These are phyloP conservation scores for Pochonia chlamydosporia DNA, from an alignment of 2,329 filamentous ascomycete species.

Conservation along the genomic window DNA sequence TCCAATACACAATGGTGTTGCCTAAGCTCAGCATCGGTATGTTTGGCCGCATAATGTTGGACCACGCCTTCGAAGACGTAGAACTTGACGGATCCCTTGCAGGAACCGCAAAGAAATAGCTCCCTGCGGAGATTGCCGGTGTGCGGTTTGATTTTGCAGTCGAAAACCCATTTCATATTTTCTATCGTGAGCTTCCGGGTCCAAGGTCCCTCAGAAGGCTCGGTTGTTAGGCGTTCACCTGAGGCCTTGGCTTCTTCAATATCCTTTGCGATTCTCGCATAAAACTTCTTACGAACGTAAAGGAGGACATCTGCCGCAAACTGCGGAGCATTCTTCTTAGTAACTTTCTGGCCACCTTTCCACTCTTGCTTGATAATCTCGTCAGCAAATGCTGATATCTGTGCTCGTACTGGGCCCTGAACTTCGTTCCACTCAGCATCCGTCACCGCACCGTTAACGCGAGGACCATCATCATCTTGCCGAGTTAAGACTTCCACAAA, in stretches of 20 bases:
- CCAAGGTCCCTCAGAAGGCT: constrained; percentile 47
- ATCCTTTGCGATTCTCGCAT: constrained; percentile 51
- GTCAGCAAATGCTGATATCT: constrained; percentile 61
- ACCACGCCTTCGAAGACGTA: constrained; percentile 75
- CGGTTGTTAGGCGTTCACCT: constrained; percentile 36
- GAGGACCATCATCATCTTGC: not conserved
- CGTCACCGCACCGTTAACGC: constrained; percentile 38
- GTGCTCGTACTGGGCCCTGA: constrained; percentile 61
- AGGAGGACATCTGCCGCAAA: constrained; percentile 69
- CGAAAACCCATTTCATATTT: constrained; percentile 83
- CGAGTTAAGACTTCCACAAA: not conserved
- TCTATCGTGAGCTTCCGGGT: constrained; percentile 65
- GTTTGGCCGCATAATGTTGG: constrained; percentile 80
- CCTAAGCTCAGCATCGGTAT: constrained; percentile 66
- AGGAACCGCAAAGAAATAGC: constrained; percentile 69
- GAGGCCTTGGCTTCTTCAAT: constrained; percentile 39
- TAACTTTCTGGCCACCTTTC: constrained; percentile 57
- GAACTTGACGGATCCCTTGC: constrained; percentile 57
- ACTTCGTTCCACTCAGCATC: constrained; percentile 67
- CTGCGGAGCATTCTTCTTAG: constrained; percentile 55
- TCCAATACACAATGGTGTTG: constrained; percentile 71
- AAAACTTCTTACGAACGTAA: constrained; percentile 63
- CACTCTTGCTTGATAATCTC: constrained; percentile 62
- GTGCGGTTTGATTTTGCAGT: constrained; percentile 66
- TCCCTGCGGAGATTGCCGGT: constrained; percentile 64